Conservation (phyloP, 371 early-diverging fungal genomes). For the Chytridiales sp. region DNA sequence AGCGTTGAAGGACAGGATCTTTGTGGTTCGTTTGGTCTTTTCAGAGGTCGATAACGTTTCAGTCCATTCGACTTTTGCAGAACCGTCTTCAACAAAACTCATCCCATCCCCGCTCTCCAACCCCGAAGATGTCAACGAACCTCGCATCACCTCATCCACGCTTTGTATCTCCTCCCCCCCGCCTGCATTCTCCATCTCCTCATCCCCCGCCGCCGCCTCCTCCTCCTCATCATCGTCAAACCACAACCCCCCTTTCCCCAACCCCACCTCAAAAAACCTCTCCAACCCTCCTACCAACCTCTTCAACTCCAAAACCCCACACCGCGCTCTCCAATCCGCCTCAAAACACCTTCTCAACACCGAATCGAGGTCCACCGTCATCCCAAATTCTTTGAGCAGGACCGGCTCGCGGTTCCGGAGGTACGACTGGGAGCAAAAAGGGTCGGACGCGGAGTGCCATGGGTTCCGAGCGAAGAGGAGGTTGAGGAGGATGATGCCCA, state of each 20-base stretch:
- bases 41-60: too few relatives aligned
- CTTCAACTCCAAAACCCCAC: slow-evolving; percentile 12
- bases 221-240: too few relatives aligned
- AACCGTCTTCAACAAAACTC: too few relatives aligned
- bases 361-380: slow-evolving; percentile 67
- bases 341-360: slow-evolving; percentile 74
- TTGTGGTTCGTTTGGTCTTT: too few relatives aligned
- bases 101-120: too few relatives aligned
- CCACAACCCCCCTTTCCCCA: neutral
- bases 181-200: too few relatives aligned
- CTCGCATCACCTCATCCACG: too few relatives aligned
- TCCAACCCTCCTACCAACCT: slow-evolving; percentile 1
- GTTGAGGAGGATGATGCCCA: slow-evolving; percentile 79
- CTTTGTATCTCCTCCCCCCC: too few relatives aligned
- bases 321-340: slow-evolving; percentile 55
- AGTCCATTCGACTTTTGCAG: too few relatives aligned
- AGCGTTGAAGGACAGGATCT: too few relatives aligned
- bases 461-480: slow-evolving; percentile 77
- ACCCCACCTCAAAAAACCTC: neutral
- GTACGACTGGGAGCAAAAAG: slow-evolving; percentile 67
- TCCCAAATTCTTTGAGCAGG: slow-evolving; percentile 54
- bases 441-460: slow-evolving; percentile 41
- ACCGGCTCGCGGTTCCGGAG: slow-evolving; percentile 57
- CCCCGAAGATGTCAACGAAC: too few relatives aligned
- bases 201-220: too few relatives aligned